Conservation (phyloP, 2,329 filamentous ascomycete species). For the Exophiala calicioides region DNA sequence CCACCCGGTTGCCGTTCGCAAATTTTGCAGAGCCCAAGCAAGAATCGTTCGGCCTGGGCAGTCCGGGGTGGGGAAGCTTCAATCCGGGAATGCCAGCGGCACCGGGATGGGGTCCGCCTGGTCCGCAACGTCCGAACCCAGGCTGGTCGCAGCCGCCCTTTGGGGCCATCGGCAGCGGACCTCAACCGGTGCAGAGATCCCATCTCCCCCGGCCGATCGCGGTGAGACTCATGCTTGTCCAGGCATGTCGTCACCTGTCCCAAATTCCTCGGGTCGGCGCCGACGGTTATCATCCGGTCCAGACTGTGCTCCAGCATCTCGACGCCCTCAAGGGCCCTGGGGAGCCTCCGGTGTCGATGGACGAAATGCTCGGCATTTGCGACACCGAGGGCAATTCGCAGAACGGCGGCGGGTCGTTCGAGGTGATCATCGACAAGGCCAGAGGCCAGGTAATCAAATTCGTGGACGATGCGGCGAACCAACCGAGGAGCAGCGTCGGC, state of each 20-base stretch:
- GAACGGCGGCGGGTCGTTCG: slow-evolving; percentile 90
- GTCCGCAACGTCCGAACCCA: slow-evolving; percentile 27
- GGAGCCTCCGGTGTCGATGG: slow-evolving; percentile 57
- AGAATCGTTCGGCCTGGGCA: slow-evolving; percentile 26
- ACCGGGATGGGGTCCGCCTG: slow-evolving; percentile 24
- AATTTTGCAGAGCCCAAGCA: slow-evolving; percentile 30
- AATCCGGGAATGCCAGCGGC: slow-evolving; percentile 18
- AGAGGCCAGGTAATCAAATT: slow-evolving; percentile 47
- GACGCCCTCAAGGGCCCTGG: slow-evolving; percentile 63
- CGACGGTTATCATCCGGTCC: slow-evolving; percentile 70
- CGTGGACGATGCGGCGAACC: slow-evolving; percentile 54
- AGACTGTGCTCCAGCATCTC: slow-evolving; percentile 64
- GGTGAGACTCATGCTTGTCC: slow-evolving; percentile 73
- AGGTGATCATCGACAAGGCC: slow-evolving; percentile 58
- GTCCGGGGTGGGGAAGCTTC: slow-evolving; percentile 29
- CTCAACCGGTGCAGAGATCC: slow-evolving; percentile 42
- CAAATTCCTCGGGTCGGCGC: slow-evolving; percentile 44
- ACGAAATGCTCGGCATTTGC: slow-evolving; percentile 78
- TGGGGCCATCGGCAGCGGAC: slow-evolving; percentile 46
- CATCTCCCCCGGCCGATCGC: slow-evolving; percentile 66
- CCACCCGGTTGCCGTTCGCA: slow-evolving; percentile 46
- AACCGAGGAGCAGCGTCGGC: slow-evolving; percentile 55
- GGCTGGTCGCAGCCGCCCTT: slow-evolving; percentile 50
- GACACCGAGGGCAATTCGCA: slow-evolving; percentile 84
- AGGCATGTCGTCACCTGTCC: slow-evolving; percentile 69